Evolutionary conservation across 202 grass and related monocot species (phyloP).

Genomic region (Setaria italica): DNA sequence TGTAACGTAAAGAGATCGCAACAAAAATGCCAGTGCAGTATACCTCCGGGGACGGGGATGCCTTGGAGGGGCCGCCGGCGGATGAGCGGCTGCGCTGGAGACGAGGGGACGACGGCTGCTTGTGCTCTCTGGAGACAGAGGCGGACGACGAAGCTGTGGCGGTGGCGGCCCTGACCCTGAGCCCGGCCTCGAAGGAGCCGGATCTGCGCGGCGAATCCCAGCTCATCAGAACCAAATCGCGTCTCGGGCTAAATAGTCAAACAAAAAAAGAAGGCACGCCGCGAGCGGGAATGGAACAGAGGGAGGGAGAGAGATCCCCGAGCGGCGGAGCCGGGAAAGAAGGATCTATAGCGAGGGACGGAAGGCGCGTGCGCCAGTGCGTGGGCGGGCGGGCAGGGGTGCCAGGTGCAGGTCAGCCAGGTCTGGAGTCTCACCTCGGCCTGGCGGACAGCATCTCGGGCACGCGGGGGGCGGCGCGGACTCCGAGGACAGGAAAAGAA

Average conservation of each 20-base stretch:
- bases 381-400: no score
- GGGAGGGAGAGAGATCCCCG: not conserved
- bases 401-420: not conserved
- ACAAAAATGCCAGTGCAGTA: no score
- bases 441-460: constrained; percentile 56
- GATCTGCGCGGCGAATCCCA: constrained; percentile 65
- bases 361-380: not conserved
- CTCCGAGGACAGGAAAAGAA: constrained; percentile 29
- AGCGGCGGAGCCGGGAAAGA: constrained; percentile 42
- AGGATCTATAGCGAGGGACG: constrained; percentile 42
- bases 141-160: not conserved
- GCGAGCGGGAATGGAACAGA: not conserved
- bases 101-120: constrained; percentile 33
- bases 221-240: constrained; percentile 42
- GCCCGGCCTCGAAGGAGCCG: constrained; percentile 65
- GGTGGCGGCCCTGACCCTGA: constrained; percentile 38
- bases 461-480: constrained; percentile 47
- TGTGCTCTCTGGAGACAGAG: constrained; percentile 15
- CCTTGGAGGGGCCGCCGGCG: constrained; percentile 48
- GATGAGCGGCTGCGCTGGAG: constrained; percentile 53
- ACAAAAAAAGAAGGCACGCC: constrained; percentile 39
- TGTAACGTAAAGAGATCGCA: not conserved
- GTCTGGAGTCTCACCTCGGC: constrained; percentile 52
- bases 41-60: constrained; percentile 52
- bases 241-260: constrained; percentile 37